Base-by-base conservation (phyloP, 768 basidiomycete species). In the Chlorophyllum brunneum region DNA sequence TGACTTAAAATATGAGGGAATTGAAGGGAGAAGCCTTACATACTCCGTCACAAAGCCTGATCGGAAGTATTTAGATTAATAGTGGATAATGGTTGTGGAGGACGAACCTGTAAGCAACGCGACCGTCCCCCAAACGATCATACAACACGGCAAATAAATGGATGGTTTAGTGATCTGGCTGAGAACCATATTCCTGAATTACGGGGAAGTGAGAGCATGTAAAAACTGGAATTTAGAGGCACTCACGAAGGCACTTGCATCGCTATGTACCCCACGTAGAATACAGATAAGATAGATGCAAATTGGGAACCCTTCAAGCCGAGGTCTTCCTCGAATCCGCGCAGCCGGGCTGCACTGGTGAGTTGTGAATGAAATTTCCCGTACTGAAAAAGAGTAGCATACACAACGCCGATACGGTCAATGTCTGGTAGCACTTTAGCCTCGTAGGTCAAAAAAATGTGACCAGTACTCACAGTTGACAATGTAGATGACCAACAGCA, bases 191-290 rank as follows among this genome's bases (percentile, higher is more conserved):
- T 88, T 88, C 10, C 86, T 88, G 58, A 3, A 2, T 36, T n/a
- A 23, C 4, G 4, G 16, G 4, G n/a, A 40, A 22, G 23, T 45
- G 34, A 38, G 11, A 31, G 27, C 15, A 24, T 10, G 7, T 13
- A 23, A 34, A 23, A 40, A 18, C 26, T 29, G 45, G 16, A 8
- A 8, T 36, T 36, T 5, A 13, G 15, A 27, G 8, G 20, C 15
- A 39, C 58, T 61, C 58, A 85, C 82, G 83, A 86, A 29, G 85
- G 85, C 16, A 87, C 72, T 62, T 87, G 86, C 85, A 86, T 85
- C 24, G 83, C 60, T 51, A 81, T 78, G 56, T 86, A 86, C 11
- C 85, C 86, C 23, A 85, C 71, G 56, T 85, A 86, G 41, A 86
- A 73, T 43, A 82, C 75, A 38, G 81, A 79, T 30, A 87, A 61